These are phyloP conservation scores for Cucurbita pepo DNA, from an alignment of 306 rosid species.

Conservation along the genomic window DNA sequence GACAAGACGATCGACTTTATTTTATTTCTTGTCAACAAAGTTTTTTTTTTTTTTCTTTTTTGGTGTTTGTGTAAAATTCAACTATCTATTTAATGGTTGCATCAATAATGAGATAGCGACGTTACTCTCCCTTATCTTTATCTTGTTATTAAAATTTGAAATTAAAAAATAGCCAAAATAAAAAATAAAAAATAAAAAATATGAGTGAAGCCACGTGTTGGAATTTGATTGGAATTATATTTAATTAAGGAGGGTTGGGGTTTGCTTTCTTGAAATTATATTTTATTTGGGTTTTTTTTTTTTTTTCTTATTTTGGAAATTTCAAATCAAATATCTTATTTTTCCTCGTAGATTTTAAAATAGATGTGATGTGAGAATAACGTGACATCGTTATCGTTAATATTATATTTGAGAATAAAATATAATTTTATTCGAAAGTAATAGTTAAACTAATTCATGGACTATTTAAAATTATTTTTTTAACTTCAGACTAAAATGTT, in stretches of 20 bases:
- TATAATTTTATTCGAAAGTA: too few relatives aligned
- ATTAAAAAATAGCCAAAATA: background rate
- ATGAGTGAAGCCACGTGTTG: background rate
- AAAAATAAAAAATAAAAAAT: background rate
- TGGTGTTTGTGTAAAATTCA: background rate
- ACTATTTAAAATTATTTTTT: too few relatives aligned
- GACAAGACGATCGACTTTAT: background rate
- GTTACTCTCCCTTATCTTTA: background rate
- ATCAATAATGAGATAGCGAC: background rate
- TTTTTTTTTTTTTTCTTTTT: background rate
- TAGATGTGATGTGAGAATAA: background rate
- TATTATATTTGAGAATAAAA: background rate
- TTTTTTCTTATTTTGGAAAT: too few relatives aligned
- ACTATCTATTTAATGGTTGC: background rate
- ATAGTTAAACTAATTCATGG: too few relatives aligned
- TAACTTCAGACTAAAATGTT: too few relatives aligned
- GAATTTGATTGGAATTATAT: background rate
- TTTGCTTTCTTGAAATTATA: background rate
- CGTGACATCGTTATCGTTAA: background rate
- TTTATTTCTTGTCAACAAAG: background rate
- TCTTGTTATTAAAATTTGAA: background rate
- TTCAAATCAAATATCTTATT: background rate
- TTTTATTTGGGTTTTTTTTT: background rate
- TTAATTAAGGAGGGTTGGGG: background rate
- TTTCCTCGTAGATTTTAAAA: background rate